Evolutionary conservation across 2,329 filamentous ascomycete genomes (phyloP).

Genomic region (Raffaelea arxii): DNA sequence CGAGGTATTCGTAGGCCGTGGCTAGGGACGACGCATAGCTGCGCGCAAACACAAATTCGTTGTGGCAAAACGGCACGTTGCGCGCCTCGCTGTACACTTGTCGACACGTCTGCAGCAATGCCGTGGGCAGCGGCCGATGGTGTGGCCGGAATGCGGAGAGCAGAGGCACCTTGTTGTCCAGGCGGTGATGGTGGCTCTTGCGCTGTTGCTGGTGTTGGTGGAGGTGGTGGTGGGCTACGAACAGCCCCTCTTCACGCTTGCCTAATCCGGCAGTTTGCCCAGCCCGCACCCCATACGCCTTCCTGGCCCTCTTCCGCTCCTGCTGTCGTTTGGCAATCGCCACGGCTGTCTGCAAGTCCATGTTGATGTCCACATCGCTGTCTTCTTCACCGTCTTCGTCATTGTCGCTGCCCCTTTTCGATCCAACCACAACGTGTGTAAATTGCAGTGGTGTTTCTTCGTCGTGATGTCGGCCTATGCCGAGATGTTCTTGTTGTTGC

Average conservation of each 20-base stretch:
- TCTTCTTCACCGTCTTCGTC: no score
- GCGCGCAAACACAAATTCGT: slow-evolving; percentile 37
- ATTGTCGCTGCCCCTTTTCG: no score
- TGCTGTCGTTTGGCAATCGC: no score
- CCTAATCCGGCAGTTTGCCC: background rate
- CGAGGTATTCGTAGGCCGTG: slow-evolving; percentile 25
- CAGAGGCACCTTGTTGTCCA: slow-evolving; percentile 16
- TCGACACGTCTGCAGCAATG: slow-evolving; percentile 26
- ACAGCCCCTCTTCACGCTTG: no score
- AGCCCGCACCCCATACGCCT: background rate
- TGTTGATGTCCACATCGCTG: no score
- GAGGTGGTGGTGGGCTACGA: background rate
- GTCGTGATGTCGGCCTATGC: background rate
- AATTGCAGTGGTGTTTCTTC: no score
- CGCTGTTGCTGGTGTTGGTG: background rate
- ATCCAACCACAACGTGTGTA: no score
- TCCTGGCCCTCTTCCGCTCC: no score
- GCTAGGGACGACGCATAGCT: slow-evolving; percentile 35
- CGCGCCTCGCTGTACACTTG: slow-evolving; percentile 34
- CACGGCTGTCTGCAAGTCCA: no score
- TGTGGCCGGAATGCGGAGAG: slow-evolving; percentile 26
- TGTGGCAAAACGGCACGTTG: slow-evolving; percentile 27
- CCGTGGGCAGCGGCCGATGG: slow-evolving; percentile 29
- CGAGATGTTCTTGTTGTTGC: background rate
- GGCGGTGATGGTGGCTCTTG: background rate